Percentiles rank a stretch among this genome's conserved stretches.
Conservation (phyloP, 2,329 filamentous ascomycete species). For the Lojkania enalia region DNA sequence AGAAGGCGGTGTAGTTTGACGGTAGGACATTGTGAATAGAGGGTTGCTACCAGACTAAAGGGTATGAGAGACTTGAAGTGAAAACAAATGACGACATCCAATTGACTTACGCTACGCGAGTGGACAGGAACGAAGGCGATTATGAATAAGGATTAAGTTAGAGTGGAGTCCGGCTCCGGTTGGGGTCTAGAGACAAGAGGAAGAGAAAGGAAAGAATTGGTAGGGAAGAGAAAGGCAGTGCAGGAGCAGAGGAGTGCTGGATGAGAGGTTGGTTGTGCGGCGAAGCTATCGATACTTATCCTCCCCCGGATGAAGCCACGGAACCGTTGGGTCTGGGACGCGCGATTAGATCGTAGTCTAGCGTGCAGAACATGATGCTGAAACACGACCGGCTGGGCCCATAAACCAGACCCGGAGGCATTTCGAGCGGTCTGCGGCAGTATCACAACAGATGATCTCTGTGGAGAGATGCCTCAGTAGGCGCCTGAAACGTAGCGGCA, state of each 20-base stretch:
- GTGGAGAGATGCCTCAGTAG: slow-evolving; percentile 32
- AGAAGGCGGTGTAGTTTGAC: slow-evolving; percentile 51
- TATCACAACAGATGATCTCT: slow-evolving; percentile 31
- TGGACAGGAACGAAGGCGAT: slow-evolving; percentile 27
- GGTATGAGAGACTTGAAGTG: slow-evolving; percentile 17
- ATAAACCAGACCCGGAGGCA: slow-evolving; percentile 26
- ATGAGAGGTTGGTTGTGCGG: slow-evolving; percentile 36
- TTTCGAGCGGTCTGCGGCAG: slow-evolving; percentile 37
- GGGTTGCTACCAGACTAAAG: slow-evolving; percentile 43
- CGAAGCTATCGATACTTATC: slow-evolving; percentile 45
- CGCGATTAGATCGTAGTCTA: slow-evolving; percentile 23
- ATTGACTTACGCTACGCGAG: slow-evolving; percentile 37
- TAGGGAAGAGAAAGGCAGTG: slow-evolving; percentile 40
- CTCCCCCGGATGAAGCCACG: slow-evolving; percentile 32
- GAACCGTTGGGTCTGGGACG: slow-evolving; percentile 33
- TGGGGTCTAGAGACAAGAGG: slow-evolving; percentile 44
- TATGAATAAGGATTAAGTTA: slow-evolving; percentile 43
- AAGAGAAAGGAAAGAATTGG: slow-evolving; percentile 43
- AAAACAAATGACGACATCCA: slow-evolving; percentile 11
- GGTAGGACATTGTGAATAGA: slow-evolving; percentile 46
- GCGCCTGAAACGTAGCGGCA: slow-evolving; percentile 43
- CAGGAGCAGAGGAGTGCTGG: slow-evolving; percentile 32
- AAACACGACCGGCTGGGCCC: slow-evolving; percentile 46
- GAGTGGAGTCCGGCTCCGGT: slow-evolving; percentile 51
- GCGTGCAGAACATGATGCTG: slow-evolving; percentile 44